Evolutionary conservation across 179 eudicot species (phyloP).

Genomic region (Corrigiola litoralis): DNA sequence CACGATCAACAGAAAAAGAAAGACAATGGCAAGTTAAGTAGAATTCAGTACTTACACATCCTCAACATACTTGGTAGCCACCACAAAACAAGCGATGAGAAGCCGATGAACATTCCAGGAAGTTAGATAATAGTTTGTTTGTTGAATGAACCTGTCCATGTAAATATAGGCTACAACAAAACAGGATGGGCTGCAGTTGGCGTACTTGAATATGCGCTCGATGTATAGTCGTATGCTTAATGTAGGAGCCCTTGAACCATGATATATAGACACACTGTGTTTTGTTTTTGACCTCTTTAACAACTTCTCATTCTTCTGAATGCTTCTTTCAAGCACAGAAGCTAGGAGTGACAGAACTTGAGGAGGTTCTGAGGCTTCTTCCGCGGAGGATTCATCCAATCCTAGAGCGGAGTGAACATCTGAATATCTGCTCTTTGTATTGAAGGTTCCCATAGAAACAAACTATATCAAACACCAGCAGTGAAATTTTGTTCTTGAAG

Average conservation of each 20-base stretch:
- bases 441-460: slow-evolving; percentile 18
- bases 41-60: slow-evolving; percentile 27
- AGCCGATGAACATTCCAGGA: slow-evolving; percentile 27
- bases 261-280: slow-evolving; percentile 19
- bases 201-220: slow-evolving; percentile 22
- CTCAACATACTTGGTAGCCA: slow-evolving; percentile 27
- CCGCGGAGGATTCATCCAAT: neutral
- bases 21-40: no score
- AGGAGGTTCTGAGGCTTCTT: slow-evolving; percentile 16
- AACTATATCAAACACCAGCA: neutral
- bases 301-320: slow-evolving; percentile 21
- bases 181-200: slow-evolving; percentile 31
- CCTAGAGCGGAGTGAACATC: slow-evolving; percentile 14
- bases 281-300: slow-evolving; percentile 17
- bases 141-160: slow-evolving; percentile 19
- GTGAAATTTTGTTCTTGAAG: slow-evolving; percentile 14
- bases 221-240: slow-evolving; percentile 21
- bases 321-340: slow-evolving; percentile 16
- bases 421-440: slow-evolving; percentile 2
- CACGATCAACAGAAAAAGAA: no score
- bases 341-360: slow-evolving; percentile 17
- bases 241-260: slow-evolving; percentile 25
- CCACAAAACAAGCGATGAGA: slow-evolving; percentile 24
- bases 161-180: slow-evolving; percentile 30
- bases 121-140: slow-evolving; percentile 11